These are phyloP conservation scores for Pisolithus orientalis DNA, from an alignment of 768 basidiomycete species.

Conservation along the genomic window DNA sequence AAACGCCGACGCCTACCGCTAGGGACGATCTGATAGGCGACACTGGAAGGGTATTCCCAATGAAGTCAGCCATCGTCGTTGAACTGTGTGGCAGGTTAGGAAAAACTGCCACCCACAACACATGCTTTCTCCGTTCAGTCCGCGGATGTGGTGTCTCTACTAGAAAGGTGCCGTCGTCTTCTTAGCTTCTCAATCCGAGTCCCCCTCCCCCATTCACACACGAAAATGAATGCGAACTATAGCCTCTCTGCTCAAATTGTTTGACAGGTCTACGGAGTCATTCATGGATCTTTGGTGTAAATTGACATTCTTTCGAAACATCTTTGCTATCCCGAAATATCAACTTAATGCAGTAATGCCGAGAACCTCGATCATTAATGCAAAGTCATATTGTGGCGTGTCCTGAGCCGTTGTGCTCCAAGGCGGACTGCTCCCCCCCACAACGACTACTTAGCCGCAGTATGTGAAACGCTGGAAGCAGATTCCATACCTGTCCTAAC, in stretches of 20 bases:
- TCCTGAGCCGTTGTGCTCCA: not conserved
- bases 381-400: not conserved
- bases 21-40: not conserved
- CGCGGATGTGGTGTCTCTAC: conserved; percentile 20
- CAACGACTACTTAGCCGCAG: not conserved
- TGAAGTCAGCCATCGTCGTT: not conserved
- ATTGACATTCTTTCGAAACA: not conserved
- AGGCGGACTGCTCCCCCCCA: not conserved
- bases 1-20: not conserved
- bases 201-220: conserved; percentile 9
- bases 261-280: not conserved
- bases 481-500: not conserved
- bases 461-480: not conserved
- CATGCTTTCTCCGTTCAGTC: conserved; percentile 5
- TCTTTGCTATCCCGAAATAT: not conserved
- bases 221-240: conserved; percentile 14
- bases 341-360: not conserved
- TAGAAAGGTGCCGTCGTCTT: conserved; percentile 9
- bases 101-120: not conserved
- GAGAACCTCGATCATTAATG: not conserved
- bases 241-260: not conserved
- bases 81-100: not conserved
- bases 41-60: not conserved
- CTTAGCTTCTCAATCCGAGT: conserved; percentile 9
- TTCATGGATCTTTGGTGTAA: not conserved